phyloP scores from a whole-genome alignment of 2,329 filamentous ascomycete genomes.

The Xylaria multiplex region DNA sequence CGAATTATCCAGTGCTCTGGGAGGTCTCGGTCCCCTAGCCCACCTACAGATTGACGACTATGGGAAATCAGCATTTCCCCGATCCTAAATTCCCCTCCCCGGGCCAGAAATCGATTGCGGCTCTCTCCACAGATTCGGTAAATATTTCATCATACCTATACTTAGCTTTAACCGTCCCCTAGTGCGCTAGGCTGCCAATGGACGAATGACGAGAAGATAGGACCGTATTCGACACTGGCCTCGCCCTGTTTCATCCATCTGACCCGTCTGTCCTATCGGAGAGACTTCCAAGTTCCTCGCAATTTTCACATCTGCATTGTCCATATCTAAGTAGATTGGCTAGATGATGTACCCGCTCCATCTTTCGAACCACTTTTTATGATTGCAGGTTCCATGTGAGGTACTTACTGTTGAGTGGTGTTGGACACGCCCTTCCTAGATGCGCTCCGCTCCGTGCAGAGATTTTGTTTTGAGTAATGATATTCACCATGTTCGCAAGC shows the following conservation, averaged over 20 bases:
- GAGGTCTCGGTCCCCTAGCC: constrained; percentile 27
- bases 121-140: constrained; percentile 46
- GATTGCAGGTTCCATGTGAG: background rate
- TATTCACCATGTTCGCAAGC: constrained; percentile 4
- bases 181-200: constrained; percentile 38
- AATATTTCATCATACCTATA: constrained; percentile 44
- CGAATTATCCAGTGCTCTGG: constrained; percentile 28
- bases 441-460: background rate
- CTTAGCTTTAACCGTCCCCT: background rate
- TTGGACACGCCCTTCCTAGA: constrained; percentile 1
- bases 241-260: constrained; percentile 5
- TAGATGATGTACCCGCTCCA: background rate
- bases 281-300: background rate
- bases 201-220: constrained; percentile 14
- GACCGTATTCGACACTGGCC: constrained; percentile 15
- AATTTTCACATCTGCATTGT: constrained; percentile 17
- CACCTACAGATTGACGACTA: constrained; percentile 24
- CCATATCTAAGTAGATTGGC: background rate
- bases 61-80: constrained; percentile 48
- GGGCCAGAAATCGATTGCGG: constrained; percentile 49
- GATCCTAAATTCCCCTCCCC: constrained; percentile 45
- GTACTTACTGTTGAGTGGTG: constrained; percentile 5
- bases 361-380: background rate
- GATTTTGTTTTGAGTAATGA: constrained; percentile 1
- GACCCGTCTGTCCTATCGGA: constrained; percentile 1